These are phyloP conservation scores for Pythium biforme DNA, from an alignment of 352 stramenopile species.

Conservation along the genomic window DNA sequence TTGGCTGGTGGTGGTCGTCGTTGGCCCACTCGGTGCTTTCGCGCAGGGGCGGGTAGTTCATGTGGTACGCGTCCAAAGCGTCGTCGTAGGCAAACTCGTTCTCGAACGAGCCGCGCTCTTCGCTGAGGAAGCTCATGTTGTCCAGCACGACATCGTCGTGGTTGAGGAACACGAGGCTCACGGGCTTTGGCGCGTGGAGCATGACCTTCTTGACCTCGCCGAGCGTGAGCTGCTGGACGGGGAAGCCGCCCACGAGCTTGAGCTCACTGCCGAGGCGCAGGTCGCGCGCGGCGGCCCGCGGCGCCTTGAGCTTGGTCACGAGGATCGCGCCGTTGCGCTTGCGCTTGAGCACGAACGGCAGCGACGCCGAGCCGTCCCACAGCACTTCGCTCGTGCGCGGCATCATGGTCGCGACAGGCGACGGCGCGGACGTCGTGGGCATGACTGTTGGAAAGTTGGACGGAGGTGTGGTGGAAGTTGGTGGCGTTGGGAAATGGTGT, in stretches of 20 bases:
- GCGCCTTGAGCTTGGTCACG: slow-evolving; percentile 52
- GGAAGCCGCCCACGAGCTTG: slow-evolving; percentile 73
- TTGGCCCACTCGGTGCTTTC: slow-evolving; percentile 30
- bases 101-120: slow-evolving; percentile 35
- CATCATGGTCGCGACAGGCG: slow-evolving; percentile 4
- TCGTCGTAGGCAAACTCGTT: slow-evolving; percentile 35
- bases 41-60: slow-evolving; percentile 21
- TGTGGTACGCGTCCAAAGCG: neutral
- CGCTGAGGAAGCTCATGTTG: slow-evolving; percentile 43
- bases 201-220: slow-evolving; percentile 80
- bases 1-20: neutral
- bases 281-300: slow-evolving; percentile 18
- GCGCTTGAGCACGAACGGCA: slow-evolving; percentile 77
- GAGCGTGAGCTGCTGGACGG: slow-evolving; percentile 64
- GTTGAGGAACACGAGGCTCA: slow-evolving; percentile 82
- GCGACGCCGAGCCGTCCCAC: slow-evolving; percentile 50
- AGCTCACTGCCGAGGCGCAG: slow-evolving; percentile 68
- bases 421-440: neutral
- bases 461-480: neutral
- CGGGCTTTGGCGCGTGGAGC: slow-evolving; percentile 63
- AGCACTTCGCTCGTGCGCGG: slow-evolving; percentile 64
- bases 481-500: neutral
- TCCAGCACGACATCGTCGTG: slow-evolving; percentile 42
- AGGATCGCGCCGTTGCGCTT: slow-evolving; percentile 69
- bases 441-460: neutral